Evolutionary conservation across 495 filamentous ascomycete genomes (phyloP), one percentile per base, ranked within the genome.

Genomic region (Collariella sp.): DNA sequence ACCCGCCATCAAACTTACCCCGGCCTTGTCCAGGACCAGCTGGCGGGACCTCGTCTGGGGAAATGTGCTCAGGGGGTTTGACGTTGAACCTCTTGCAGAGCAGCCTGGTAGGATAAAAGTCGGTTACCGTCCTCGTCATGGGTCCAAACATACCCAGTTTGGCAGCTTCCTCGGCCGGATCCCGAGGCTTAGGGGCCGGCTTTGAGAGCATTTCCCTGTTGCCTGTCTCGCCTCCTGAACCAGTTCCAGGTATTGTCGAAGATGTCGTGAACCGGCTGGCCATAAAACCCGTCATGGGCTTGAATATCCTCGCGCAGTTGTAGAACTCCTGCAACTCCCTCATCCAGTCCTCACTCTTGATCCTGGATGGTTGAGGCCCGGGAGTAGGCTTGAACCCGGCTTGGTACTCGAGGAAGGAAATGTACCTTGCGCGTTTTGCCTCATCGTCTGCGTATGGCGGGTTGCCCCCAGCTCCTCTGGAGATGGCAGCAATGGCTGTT

Each of bases 1-100:
- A 65, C 39, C 70, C 63, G 55, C 71, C 20, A 39, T 52, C 44
- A n/a, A 41, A 72, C 42, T 69, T 68, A 36, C 69, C 69, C 52
- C 68, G 71, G 57, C 51, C 31, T 22, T 47, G 12, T 18, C 48
- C 54, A 36, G 34, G 46, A 7, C 5, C 26, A 31, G 40, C 49
- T 36, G 71, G 70, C 51, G 64, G 45, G 26, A 65, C 75, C 15
- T 79, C 76, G 57, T 87, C 85, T 12, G 76, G 68, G 54, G 80
- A 79, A 15, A 88, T 85, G 72, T 89, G 80, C 11, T 76, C 77
- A 0, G 90, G 89, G 0, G 87, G 83, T 59, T 79, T 81, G 12
- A 97, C 83, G 60, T 88, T 88, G 61, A 97, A 96, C 18, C 93
- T 77, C 69, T 98, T 98, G 71, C 93, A 97, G 29, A 98, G 68